Evolutionary conservation across 331 rosid species (phyloP).

Genomic region (Pyracantha coccinea): DNA sequence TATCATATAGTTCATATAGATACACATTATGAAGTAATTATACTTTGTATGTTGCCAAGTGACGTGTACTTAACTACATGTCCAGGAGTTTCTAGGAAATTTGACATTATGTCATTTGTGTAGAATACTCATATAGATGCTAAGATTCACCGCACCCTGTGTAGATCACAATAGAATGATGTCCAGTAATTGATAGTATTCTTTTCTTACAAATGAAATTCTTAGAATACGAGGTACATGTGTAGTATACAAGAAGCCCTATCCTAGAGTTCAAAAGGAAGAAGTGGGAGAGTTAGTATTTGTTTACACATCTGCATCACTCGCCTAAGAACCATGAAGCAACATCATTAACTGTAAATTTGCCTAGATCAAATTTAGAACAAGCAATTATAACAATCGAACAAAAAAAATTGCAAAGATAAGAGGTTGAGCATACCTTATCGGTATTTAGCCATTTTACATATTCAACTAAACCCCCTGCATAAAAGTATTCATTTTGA

Average conservation of each 20-base stretch:
- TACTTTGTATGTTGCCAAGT: neutral
- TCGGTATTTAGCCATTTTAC: conserved; percentile 86
- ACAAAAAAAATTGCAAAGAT: conserved; percentile 3
- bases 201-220: neutral
- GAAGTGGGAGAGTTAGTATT: neutral
- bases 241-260: neutral
- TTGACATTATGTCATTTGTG: neutral
- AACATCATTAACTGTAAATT: neutral
- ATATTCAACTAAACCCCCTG: conserved; percentile 91
- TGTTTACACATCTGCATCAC: neutral
- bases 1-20: neutral
- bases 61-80: neutral
- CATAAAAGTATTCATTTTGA: conserved; percentile 71
- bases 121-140: neutral
- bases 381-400: neutral
- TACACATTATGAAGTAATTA: neutral
- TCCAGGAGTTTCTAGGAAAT: neutral
- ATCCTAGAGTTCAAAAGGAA: neutral
- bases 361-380: neutral
- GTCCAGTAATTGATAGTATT: neutral
- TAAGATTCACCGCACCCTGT: neutral
- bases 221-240: neutral
- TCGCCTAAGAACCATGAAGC: neutral
- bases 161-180: neutral
- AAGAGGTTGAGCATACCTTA: conserved; percentile 44